A percentile compares a stretch with the other conserved stretches of the same genome.
Conservation (phyloP, 2,329 filamentous ascomycete species). For the Leptographium wingfieldii region DNA sequence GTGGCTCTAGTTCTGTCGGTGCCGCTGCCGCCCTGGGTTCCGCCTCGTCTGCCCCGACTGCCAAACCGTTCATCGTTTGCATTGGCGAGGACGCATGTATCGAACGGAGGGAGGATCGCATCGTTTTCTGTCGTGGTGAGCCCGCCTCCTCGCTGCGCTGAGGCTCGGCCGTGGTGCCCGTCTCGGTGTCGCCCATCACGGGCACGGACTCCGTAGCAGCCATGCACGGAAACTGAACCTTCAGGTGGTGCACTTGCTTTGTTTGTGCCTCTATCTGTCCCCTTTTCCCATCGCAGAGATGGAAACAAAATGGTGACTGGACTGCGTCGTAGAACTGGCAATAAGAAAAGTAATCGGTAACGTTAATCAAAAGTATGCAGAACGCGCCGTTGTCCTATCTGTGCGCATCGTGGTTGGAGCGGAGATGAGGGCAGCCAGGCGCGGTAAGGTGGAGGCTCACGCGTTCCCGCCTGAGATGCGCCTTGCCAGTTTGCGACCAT, state of each 20-base stretch:
- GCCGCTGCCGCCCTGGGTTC: not conserved
- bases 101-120: not conserved
- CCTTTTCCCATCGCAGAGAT: not conserved
- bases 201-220: not conserved
- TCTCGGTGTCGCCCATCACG: too few relatives aligned
- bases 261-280: not conserved
- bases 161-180: not conserved
- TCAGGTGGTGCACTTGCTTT: not conserved
- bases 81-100: not conserved
- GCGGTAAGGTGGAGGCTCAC: not conserved
- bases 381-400: too few relatives aligned
- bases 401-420: not conserved
- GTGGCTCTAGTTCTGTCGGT: not conserved
- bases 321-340: not conserved
- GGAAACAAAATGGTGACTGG: not conserved
- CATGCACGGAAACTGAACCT: not conserved
- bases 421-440: not conserved
- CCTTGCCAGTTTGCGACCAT: not conserved
- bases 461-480: not conserved
- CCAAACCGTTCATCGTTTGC: not conserved
- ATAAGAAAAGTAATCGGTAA: not conserved
- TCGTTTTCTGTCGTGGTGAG: conserved; percentile 3
- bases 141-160: not conserved
- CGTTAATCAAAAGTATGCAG: not conserved
- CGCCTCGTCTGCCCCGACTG: not conserved